Conservation (phyloP, 2,329 filamentous ascomycete genomes). For the Aschersonia sp. region DNA sequence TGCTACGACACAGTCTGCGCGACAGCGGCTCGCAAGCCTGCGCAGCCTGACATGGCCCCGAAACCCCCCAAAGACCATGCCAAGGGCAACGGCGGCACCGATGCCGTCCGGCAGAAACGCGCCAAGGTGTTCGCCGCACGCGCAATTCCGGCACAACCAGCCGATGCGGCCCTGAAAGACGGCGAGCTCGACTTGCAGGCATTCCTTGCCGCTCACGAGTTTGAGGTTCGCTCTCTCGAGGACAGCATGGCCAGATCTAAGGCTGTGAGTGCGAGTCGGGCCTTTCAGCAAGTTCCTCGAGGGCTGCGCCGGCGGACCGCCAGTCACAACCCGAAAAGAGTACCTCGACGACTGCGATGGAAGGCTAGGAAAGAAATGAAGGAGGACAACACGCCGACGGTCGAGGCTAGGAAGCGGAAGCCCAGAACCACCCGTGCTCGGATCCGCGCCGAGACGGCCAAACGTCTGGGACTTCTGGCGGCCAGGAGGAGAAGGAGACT, state of each 20-base stretch:
- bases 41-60: slow-evolving; percentile 10
- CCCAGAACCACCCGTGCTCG: slow-evolving; percentile 41
- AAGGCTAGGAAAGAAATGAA: slow-evolving; percentile 62
- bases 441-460: slow-evolving; percentile 62
- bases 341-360: slow-evolving; percentile 61
- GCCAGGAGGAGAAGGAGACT: slow-evolving; percentile 36
- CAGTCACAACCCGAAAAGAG: slow-evolving; percentile 84
- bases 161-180: slow-evolving; percentile 40
- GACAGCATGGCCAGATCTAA: slow-evolving; percentile 67
- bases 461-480: slow-evolving; percentile 50
- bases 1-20: no score
- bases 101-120: slow-evolving; percentile 24
- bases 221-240: slow-evolving; percentile 77
- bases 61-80: slow-evolving; percentile 14
- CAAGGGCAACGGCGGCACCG: slow-evolving; percentile 9
- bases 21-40: no score
- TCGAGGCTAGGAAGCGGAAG: slow-evolving; percentile 49
- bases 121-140: slow-evolving; percentile 31
- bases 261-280: slow-evolving; percentile 45
- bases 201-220: slow-evolving; percentile 75
- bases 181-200: slow-evolving; percentile 75
- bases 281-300: slow-evolving; percentile 83
- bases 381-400: slow-evolving; percentile 80
- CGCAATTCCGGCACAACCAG: slow-evolving; percentile 33
- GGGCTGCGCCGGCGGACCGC: slow-evolving; percentile 75